These are phyloP conservation scores for Plantago lanceolata DNA, from an alignment of 305 asterid genomes.

Conservation along the genomic window DNA sequence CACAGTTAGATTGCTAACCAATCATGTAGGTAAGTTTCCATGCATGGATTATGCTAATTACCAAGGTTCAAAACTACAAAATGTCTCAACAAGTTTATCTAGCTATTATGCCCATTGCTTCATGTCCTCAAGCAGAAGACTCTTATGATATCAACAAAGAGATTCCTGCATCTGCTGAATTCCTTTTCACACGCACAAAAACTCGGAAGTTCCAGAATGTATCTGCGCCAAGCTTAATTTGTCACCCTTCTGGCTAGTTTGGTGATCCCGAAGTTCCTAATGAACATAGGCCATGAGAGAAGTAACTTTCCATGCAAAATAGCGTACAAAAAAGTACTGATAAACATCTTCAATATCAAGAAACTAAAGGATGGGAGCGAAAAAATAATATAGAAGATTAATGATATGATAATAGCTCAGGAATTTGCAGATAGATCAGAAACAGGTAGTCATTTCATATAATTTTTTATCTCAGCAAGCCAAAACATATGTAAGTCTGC, in stretches of 20 bases:
- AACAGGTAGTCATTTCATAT: background rate
- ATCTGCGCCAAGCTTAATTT: slow-evolving; percentile 11
- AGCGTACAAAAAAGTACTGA: background rate
- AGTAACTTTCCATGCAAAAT: background rate
- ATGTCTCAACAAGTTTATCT: slow-evolving; percentile 6
- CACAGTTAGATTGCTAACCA: slow-evolving; percentile 7
- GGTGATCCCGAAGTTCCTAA: slow-evolving; percentile 16
- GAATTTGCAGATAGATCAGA: slow-evolving; percentile 1
- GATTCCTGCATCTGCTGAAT: slow-evolving; percentile 5
- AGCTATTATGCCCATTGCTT: background rate
- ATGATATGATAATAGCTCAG: background rate
- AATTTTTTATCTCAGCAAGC: background rate
- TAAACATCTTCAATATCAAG: background rate
- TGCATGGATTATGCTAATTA: slow-evolving; percentile 3
- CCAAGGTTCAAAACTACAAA: background rate
- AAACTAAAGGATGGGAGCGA: background rate
- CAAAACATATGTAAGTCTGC: too few relatives aligned
- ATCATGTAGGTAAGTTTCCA: background rate
- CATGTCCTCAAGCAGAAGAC: background rate
- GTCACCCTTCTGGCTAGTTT: slow-evolving; percentile 5
- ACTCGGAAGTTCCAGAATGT: background rate
- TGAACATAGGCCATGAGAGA: slow-evolving; percentile 8
- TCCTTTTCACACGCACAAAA: background rate
- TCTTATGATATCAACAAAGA: background rate
- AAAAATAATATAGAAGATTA: background rate